Evolutionary conservation across 306 rosid species (phyloP).

Genomic region (Mimosa pudica): DNA sequence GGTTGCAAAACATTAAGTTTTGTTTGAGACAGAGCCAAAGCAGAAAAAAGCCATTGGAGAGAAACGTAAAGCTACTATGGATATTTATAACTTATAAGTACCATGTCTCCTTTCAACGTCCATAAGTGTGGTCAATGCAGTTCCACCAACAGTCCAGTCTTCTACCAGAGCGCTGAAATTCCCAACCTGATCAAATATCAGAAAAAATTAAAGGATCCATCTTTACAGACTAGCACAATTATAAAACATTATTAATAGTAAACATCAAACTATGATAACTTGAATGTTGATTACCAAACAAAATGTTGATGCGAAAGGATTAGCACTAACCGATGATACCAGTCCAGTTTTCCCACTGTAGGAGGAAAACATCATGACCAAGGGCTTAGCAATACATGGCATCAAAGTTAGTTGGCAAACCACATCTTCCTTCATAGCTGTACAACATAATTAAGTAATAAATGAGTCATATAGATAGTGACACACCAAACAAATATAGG

Average conservation of each 20-base stretch:
- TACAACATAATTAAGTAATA: slow-evolving; percentile 32
- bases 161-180: slow-evolving; percentile 89
- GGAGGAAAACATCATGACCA: slow-evolving; percentile 94
- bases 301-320: too few species aligned
- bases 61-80: slow-evolving; percentile 16
- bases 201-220: slow-evolving; percentile 19
- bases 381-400: slow-evolving; percentile 90
- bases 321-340: slow-evolving; percentile 84
- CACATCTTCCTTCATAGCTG: slow-evolving; percentile 98
- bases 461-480: slow-evolving; percentile 8
- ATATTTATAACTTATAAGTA: slow-evolving; percentile 42
- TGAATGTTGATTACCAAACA: slow-evolving; percentile 18
- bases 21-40: slow-evolving; percentile 6
- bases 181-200: slow-evolving; percentile 62
- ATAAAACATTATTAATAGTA: background rate
- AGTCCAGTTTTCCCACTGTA: slow-evolving; percentile 87
- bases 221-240: slow-evolving; percentile 8
- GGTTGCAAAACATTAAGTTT: background rate
- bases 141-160: slow-evolving; percentile 95
- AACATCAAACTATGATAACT: slow-evolving; percentile 15
- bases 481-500: background rate
- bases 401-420: slow-evolving; percentile 96
- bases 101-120: slow-evolving; percentile 99
- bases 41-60: background rate
- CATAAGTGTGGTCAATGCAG: slow-evolving; percentile 88